Base-by-base conservation (phyloP, 768 basidiomycete genomes). In the Rhodocollybia butyracea region DNA sequence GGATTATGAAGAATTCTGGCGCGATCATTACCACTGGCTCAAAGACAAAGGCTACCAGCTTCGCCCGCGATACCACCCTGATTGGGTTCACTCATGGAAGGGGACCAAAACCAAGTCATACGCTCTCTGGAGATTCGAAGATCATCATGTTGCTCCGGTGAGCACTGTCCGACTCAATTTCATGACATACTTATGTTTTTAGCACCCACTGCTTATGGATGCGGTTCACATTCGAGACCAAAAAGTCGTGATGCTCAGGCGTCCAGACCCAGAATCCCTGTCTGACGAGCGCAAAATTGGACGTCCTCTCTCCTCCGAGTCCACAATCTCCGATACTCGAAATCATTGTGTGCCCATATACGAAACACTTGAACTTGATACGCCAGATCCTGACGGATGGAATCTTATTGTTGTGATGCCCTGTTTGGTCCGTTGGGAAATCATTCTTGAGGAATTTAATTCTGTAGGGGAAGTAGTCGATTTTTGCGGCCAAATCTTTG, bases 51-150 rank as follows among this genome's bases (percentile, higher is more conserved):
- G 73, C 11, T 75, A 74, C 54, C 47, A 57, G 5, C 65, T 76
- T 3, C 68, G 69, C 2, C 59, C 68, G 1, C 63, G 75, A 1
- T 73, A 68, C 51, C n/a, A 19, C 31, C 71, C 65, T 0, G 65
- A 61, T 31, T 74, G 73, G 73, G 55, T 61, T 5, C 68, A 69
- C 0, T 74, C 71, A 1, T 76, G 74, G 74, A 21, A 59, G 57
- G 62, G 46, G 10, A 59, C 46, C 3, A 38, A 38, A 15, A 46
- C 30, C 3, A 24, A 17, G 5, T 24, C 36, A 39, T n/a, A 10
- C 22, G 22, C 2, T 5, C 1, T 61, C 53, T 30, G 55, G 59
- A 54, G 61, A 66, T 45, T 29, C 24, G n/a, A n/a, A n/a, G n/a
- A n/a, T 3, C 22, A 34, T 57, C 15, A 12, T 41, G 31, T 22